These are phyloP conservation scores for Saccharomycopsis capsularis DNA, from an alignment of 805 yeast species.

Conservation along the genomic window DNA sequence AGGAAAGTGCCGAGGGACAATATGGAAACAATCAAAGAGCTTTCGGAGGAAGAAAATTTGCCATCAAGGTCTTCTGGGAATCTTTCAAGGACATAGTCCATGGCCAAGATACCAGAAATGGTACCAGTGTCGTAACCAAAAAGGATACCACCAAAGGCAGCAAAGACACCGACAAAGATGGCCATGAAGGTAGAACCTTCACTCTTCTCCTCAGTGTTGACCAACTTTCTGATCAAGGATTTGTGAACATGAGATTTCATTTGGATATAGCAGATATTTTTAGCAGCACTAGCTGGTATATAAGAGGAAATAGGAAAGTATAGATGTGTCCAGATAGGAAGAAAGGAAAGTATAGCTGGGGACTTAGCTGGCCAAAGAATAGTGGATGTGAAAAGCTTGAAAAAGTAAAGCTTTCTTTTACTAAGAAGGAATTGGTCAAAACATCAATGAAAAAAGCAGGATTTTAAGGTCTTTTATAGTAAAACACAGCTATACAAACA, in stretches of 20 bases:
- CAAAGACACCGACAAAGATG: conserved; percentile 49
- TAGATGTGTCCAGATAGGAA: no score
- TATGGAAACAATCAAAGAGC: conserved; percentile 61
- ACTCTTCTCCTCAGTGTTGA: conserved; percentile 24
- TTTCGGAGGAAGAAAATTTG: conserved; percentile 38
- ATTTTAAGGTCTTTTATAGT: neutral
- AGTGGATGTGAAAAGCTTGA: no score
- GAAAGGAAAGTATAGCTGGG: no score
- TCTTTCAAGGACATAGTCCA: conserved; percentile 43
- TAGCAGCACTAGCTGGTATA: no score
- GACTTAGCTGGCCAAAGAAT: no score
- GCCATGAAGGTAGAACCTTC: conserved; percentile 43
- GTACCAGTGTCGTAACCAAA: conserved; percentile 68
- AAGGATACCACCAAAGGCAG: conserved; percentile 61
- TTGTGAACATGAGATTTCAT: no score
- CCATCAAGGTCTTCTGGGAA: conserved; percentile 34
- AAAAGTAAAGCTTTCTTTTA: no score
- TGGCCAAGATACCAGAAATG: conserved; percentile 58
- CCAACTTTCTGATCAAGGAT: neutral
- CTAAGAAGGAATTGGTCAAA: no score
- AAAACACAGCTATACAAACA: no score
- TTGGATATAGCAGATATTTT: no score
- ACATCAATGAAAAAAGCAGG: no score
- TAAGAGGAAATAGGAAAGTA: no score
- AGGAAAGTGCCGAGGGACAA: conserved; percentile 66